Base-by-base conservation (phyloP, 768 basidiomycete species). In the Sporobolomyces phaffii region DNA sequence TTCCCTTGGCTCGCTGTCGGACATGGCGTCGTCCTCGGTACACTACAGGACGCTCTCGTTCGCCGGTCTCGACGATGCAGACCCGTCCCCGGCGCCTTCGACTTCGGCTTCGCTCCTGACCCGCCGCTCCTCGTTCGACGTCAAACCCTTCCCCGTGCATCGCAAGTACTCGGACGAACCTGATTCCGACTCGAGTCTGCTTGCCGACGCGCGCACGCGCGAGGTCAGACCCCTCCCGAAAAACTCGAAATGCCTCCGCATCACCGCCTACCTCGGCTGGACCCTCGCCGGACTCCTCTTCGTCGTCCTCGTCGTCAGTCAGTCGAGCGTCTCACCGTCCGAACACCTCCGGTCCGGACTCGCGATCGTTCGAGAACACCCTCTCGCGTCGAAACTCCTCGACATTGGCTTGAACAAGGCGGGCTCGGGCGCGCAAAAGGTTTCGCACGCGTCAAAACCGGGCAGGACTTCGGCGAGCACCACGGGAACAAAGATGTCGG, bases 221-320 rank as follows among this genome's bases (percentile, higher is more conserved):
- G 10, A 18, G 15, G 28, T 34, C 11, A 36, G 59, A 5, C 24
- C 52, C 1, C 36, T 28, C 20, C 52, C 65, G 5, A 41, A 43
- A 20, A 60, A 53, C 49, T 59, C 57, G 34, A 56, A 56, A 41
- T 38, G 22, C 29, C 17, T 64, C 28, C 57, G 62, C 5, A 15
- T 64, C 14, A n/a, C 36, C 6, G 61, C 61, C 33, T 62, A 58
- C 52, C 36, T 44, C 38, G 67, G 67, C 7, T 68, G 67, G 67
- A 13, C 51, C 31, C 20, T 68, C 17, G 62, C 62, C 9, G 29
- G 3, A 34, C 22, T 64, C 10, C 58, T 68, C 51, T 31, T 64
- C 51, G 40, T 63, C 58, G 40, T 53, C 28, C 57, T 63, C 45
- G 26, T 60, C 29, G 18, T 60, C n/a, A 44, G 18, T 31, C 49